Conservation (phyloP, 768 basidiomycete genomes). For the Neoboletus brunneissimus region DNA sequence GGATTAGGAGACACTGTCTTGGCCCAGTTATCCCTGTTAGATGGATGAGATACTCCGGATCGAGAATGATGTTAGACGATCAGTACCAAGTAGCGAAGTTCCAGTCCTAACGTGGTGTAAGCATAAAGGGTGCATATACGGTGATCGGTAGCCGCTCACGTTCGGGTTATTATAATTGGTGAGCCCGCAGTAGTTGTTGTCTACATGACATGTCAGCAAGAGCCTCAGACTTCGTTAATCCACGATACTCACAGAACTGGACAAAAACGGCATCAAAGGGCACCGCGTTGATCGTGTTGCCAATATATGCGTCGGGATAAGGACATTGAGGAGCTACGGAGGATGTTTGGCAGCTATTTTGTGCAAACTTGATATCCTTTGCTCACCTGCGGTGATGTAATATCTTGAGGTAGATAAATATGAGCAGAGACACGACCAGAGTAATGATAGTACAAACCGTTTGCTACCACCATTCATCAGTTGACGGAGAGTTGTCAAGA, state of each 20-base stretch:
- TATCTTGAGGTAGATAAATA: slow-evolving; percentile 29
- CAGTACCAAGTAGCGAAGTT: slow-evolving; percentile 43
- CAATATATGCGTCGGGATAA: slow-evolving; percentile 47
- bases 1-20: slow-evolving; percentile 41
- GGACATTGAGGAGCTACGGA: slow-evolving; percentile 41
- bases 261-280: slow-evolving; percentile 51
- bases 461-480: slow-evolving; percentile 30
- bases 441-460: slow-evolving; percentile 13
- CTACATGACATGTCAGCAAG: slow-evolving; percentile 22
- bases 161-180: slow-evolving; percentile 44
- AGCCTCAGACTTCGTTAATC: neutral
- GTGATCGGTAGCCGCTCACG: slow-evolving; percentile 15
- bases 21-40: slow-evolving; percentile 49
- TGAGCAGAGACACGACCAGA: slow-evolving; percentile 1
- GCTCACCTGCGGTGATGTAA: slow-evolving; percentile 41
- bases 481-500: slow-evolving; percentile 30
- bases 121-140: neutral
- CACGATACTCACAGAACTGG: slow-evolving; percentile 39
- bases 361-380: neutral
- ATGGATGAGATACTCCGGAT: neutral
- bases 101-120: slow-evolving; percentile 40
- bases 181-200: slow-evolving; percentile 49
- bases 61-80: neutral
- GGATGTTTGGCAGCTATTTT: neutral
- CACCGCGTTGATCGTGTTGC: slow-evolving; percentile 40